phyloP scores from a whole-genome alignment of 73 alveolate species.

The Blepharisma japonicum region DNA sequence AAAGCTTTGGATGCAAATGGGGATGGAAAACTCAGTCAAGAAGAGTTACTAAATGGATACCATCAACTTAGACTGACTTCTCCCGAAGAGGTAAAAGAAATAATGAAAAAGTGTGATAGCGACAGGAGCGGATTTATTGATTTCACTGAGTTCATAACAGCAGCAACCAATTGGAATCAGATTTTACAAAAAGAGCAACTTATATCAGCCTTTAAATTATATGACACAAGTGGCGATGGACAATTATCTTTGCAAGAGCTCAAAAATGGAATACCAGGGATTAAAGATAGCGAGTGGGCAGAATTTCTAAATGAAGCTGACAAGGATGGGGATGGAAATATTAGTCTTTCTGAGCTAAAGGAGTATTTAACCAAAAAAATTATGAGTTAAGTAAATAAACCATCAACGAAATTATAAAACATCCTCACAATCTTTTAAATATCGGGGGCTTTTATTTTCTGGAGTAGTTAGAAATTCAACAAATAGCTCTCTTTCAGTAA shows the following conservation, averaged over 20 bases:
- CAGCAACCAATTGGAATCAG: not conserved
- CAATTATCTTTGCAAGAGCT: not conserved
- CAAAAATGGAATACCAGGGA: conserved; percentile 11
- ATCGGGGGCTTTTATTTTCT: too few species aligned
- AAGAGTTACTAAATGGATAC: conserved; percentile 9
- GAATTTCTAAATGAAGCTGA: conserved; percentile 9
- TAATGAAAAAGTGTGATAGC: not conserved
- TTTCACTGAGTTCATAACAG: conserved; percentile 15
- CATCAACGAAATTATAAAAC: too few species aligned
- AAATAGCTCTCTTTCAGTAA: too few species aligned
- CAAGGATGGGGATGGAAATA: conserved; percentile 12
- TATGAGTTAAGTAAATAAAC: too few species aligned
- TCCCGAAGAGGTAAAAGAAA: not conserved
- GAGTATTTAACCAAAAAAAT: not conserved
- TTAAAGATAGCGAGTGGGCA: not conserved
- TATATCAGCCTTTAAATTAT: not conserved
- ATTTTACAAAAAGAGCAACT: not conserved
- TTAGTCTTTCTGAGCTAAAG: not conserved
- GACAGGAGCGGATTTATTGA: conserved; percentile 20
- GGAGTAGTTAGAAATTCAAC: too few species aligned
- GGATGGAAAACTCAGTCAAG: conserved; percentile 23
- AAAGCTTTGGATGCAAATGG: conserved; percentile 18
- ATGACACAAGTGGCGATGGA: conserved; percentile 24
- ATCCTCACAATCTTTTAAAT: too few species aligned
- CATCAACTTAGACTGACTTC: not conserved